Base-by-base conservation (phyloP, 306 rosid species). In the Lagenaria siceraria region DNA sequence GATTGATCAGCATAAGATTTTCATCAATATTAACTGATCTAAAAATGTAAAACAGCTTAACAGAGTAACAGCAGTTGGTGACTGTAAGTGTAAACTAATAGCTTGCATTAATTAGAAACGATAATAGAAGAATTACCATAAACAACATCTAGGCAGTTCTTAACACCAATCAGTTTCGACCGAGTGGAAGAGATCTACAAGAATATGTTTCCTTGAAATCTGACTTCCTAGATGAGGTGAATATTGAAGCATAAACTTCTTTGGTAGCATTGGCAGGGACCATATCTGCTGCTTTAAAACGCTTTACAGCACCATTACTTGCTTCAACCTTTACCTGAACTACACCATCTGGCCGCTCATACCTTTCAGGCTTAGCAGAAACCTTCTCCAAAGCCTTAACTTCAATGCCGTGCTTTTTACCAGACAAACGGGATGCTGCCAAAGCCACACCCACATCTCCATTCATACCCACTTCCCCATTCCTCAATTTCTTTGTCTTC, bases 171-270 rank as follows among this genome's bases (percentile, higher is more conserved):
- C 89, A 95, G 82, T 90, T 95, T 70, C 97, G 84, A 71, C 99
- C 99, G 36, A 95, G 99, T 2, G 97, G 99, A 11, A 95, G 90
- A 51, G 99, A 92, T 64, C 99, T 87, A 74, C 99, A 95, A 12
- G 36, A 19, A 77, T 0, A 95, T 0, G 96, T 92, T 75, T 92
- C 97, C 85, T 88, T 95, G 77, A 95, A 88, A 10, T 89, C 90
- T 6, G 92, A 85, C 76, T 90, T 92, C 87, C 24, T 95, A 0
- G 97, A 90, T 0, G 99, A 95, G 71, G 97, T 95, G 81, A 95
- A 95, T 53, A 92, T 88, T 6, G 97, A 95, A 4, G 97, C 97
- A 83, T 92, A 95, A 8, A 92, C 97, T 74, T 85, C 90, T 77
- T 89, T 93, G 8, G 85, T 92, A 43, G 99, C 97, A 82, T 95